Conservation (phyloP, 805 yeast genomes). For the Ascoidea rubescens region DNA sequence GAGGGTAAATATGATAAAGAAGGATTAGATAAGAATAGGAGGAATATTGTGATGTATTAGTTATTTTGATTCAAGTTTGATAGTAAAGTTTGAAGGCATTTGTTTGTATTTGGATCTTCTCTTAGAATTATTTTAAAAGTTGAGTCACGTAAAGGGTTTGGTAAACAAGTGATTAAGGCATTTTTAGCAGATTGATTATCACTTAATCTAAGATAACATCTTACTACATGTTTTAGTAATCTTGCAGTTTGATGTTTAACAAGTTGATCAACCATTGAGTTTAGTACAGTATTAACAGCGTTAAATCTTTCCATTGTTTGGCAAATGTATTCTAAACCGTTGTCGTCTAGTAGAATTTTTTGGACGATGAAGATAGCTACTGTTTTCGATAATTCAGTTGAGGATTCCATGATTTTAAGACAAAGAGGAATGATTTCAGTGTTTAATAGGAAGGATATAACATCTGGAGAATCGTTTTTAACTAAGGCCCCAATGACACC, state of each 20-base stretch:
- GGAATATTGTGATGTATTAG: not conserved
- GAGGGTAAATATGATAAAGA: not conserved
- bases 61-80: constrained; percentile 39
- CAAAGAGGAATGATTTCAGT: constrained; percentile 96
- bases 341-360: constrained; percentile 81
- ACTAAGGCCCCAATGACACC: constrained; percentile 97
- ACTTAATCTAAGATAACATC: constrained; percentile 82
- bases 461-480: constrained; percentile 91
- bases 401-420: constrained; percentile 86
- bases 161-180: constrained; percentile 69
- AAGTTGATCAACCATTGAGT: constrained; percentile 79
- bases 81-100: constrained; percentile 74
- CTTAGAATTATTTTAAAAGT: constrained; percentile 67
- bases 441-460: constrained; percentile 78
- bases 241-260: constrained; percentile 68
- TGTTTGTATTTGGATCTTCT: constrained; percentile 80
- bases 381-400: constrained; percentile 86
- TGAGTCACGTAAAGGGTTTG: constrained; percentile 78
- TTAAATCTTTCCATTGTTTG: constrained; percentile 90
- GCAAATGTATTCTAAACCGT: constrained; percentile 83
- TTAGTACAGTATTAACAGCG: constrained; percentile 82
- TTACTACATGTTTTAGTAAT: constrained; percentile 79
- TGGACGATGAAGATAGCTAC: constrained; percentile 95
- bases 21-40: not conserved
- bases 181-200: constrained; percentile 87